Conservation (phyloP, 2,329 filamentous ascomycete species). For the Xylaria digitata region DNA sequence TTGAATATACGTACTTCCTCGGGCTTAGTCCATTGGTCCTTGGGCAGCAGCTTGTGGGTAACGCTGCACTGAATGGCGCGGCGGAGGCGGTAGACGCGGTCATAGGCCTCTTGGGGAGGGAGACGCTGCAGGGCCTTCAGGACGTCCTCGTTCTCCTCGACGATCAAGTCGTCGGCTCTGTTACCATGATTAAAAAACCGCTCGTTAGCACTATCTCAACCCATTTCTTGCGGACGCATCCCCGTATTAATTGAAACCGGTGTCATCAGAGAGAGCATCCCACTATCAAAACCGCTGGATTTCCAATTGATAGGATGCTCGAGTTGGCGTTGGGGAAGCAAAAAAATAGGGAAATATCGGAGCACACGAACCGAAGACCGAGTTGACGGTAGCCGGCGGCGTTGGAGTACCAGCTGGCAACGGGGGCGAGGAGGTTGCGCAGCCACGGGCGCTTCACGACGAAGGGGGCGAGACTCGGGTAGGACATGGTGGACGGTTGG, state of each 20-base stretch:
- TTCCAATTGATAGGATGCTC: not conserved
- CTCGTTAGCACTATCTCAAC: constrained; percentile 29
- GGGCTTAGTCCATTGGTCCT: constrained; percentile 69
- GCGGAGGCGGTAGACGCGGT: constrained; percentile 97
- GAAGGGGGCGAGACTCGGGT: constrained; percentile 78
- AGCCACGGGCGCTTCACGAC: constrained; percentile 90
- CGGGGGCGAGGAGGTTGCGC: constrained; percentile 78
- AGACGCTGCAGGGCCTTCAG: constrained; percentile 92
- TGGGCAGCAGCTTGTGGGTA: constrained; percentile 72
- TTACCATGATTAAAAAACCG: not conserved
- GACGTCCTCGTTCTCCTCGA: constrained; percentile 89
- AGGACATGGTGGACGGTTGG: constrained; percentile 62
- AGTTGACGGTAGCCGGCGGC: constrained; percentile 93
- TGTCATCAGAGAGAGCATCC: not conserved
- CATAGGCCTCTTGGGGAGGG: constrained; percentile 88
- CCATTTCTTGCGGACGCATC: not conserved
- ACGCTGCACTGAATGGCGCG: constrained; percentile 85
- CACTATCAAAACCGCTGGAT: not conserved
- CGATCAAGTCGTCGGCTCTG: constrained; percentile 94
- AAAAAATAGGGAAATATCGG: constrained; percentile 13
- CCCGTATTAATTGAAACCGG: constrained; percentile 8
- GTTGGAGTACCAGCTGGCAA: constrained; percentile 89
- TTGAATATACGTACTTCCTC: constrained; percentile 57
- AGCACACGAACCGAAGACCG: constrained; percentile 77
- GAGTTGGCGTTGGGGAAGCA: constrained; percentile 3